Conservation (phyloP, 2,329 filamentous ascomycete genomes). For the Calonectria montana region DNA sequence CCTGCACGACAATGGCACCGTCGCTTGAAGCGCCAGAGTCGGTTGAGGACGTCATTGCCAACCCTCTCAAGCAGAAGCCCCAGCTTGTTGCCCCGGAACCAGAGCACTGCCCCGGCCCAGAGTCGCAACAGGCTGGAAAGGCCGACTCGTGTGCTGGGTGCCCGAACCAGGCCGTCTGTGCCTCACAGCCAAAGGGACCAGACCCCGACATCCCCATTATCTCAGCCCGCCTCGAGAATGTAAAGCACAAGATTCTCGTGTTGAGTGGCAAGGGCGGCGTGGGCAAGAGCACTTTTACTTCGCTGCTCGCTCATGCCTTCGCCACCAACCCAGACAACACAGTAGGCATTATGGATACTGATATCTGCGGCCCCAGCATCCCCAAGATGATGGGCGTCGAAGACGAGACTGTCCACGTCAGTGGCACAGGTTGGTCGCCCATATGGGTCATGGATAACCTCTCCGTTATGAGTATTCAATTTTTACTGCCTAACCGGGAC, state of each 20-base stretch:
- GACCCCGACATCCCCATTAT: constrained; percentile 95
- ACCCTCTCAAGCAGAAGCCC: constrained; percentile 82
- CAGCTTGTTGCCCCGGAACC: constrained; percentile 93
- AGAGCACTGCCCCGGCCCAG: constrained; percentile 95
- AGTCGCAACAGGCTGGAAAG: constrained; percentile 76
- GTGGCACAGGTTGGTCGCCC: constrained; percentile 88
- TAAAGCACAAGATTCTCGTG: constrained; percentile 93
- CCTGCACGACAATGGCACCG: constrained; percentile 73
- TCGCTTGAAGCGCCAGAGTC: constrained; percentile 78
- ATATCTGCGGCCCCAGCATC: constrained; percentile 95
- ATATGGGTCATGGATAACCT: constrained; percentile 97
- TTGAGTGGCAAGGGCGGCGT: constrained; percentile 96
- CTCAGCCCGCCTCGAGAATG: constrained; percentile 80
- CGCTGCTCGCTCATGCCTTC: constrained; percentile 89
- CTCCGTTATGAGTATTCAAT: constrained; percentile 97
- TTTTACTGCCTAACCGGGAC: constrained; percentile 94
- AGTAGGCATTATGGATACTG: constrained; percentile 97
- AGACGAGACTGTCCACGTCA: constrained; percentile 91
- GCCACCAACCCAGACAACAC: constrained; percentile 81
- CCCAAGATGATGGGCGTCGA: constrained; percentile 99
- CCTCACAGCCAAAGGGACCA: constrained; percentile 91
- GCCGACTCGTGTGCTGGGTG: constrained; percentile 93
- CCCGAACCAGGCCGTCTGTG: constrained; percentile 96
- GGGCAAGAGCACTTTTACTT: constrained; percentile 94
- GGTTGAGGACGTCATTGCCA: constrained; percentile 77